A percentile compares a stretch with the other conserved stretches of the same genome.
These are phyloP conservation scores for Penicillium lividum DNA, from an alignment of 495 filamentous ascomycete species.

Conservation along the genomic window DNA sequence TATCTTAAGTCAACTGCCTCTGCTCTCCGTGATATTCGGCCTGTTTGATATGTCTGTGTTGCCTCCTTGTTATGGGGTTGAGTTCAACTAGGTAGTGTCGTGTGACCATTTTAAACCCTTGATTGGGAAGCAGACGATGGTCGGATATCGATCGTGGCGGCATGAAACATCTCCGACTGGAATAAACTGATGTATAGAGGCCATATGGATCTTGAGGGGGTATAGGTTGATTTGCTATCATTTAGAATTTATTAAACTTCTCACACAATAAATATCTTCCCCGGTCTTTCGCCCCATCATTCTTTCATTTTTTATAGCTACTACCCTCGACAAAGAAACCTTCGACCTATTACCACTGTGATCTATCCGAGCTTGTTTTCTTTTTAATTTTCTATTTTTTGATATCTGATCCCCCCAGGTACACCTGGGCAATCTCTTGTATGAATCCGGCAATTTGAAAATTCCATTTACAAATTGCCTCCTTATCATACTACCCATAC, in stretches of 20 bases:
- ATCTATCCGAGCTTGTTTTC: neutral
- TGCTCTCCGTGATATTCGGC: neutral
- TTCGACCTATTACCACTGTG: neutral
- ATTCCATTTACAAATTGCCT: neutral
- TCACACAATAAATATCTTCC: neutral
- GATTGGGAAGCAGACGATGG: constrained; percentile 15
- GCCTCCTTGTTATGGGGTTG: constrained; percentile 1
- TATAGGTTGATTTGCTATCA: neutral
- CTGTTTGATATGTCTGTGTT: constrained; percentile 6
- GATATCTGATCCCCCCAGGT: too few relatives aligned
- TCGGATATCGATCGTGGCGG: constrained; percentile 9
- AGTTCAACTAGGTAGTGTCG: constrained; percentile 10
- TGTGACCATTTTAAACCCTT: constrained; percentile 14
- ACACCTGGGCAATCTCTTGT: too few relatives aligned
- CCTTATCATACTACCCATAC: neutral
- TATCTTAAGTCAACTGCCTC: neutral
- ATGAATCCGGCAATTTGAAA: constrained; percentile 4
- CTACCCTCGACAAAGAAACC: neutral
- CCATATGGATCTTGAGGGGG: neutral
- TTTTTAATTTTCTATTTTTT: too few relatives aligned
- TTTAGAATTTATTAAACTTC: neutral
- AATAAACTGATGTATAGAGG: neutral
- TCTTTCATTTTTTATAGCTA: neutral
- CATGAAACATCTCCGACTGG: constrained; percentile 11
- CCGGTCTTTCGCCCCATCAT: neutral